Evolutionary conservation across 495 filamentous ascomycete species (phyloP).

Genomic region (Talaromyces liani): DNA sequence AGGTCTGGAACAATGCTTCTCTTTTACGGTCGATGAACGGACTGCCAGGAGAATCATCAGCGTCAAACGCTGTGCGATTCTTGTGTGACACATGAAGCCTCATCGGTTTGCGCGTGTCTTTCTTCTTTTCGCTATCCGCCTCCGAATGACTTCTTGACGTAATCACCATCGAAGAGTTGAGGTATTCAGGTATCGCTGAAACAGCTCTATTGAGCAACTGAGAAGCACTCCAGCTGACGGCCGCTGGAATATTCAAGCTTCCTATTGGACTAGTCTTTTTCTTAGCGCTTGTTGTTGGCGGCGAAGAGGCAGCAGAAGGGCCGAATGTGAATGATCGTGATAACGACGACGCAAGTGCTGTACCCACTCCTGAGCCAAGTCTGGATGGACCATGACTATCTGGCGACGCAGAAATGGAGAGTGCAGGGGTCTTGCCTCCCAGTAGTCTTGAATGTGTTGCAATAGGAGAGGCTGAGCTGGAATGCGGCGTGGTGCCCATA

Average conservation of each 20-base stretch:
- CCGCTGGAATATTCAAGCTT: constrained; percentile 52
- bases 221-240: constrained; percentile 57
- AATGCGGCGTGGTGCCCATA: constrained; percentile 41
- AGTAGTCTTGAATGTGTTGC: constrained; percentile 21
- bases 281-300: constrained; percentile 41
- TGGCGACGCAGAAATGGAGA: constrained; percentile 62
- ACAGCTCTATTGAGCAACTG: constrained; percentile 44
- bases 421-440: constrained; percentile 43
- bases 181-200: constrained; percentile 23
- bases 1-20: constrained; percentile 54
- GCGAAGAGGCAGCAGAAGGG: constrained; percentile 62
- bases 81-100: constrained; percentile 58
- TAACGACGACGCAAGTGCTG: constrained; percentile 61
- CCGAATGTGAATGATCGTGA: constrained; percentile 63
- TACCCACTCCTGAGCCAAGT: constrained; percentile 40
- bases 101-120: constrained; percentile 20
- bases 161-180: constrained; percentile 16
- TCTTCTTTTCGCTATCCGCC: constrained; percentile 33
- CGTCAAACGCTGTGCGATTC: constrained; percentile 71
- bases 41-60: constrained; percentile 60
- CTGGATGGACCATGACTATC: constrained; percentile 45
- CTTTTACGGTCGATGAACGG: constrained; percentile 63
- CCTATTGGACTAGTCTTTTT: constrained; percentile 63
- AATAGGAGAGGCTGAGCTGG: constrained; percentile 62
- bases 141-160: constrained; percentile 35